Percentiles rank a stretch among this genome's conserved stretches.
These are phyloP conservation scores for Hemisphaericaspora subhashii DNA, from an alignment of 1,139 yeast species.

Conservation along the genomic window DNA sequence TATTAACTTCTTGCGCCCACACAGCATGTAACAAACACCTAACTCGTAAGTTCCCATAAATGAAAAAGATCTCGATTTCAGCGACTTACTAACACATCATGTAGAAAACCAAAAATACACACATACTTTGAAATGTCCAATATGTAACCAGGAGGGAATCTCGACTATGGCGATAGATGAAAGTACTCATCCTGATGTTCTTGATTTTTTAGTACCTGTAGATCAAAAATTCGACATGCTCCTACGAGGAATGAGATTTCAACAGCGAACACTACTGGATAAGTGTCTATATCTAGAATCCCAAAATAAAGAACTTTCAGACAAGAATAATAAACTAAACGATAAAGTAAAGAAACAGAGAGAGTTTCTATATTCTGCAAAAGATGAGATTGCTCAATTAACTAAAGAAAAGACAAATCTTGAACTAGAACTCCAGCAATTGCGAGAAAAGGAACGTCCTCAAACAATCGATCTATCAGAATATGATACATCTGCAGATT, in stretches of 20 bases:
- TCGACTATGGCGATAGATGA: conserved; percentile 17
- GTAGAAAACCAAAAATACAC: conserved; percentile 1
- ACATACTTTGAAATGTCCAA: conserved; percentile 13
- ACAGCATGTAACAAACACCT: conserved; percentile 22
- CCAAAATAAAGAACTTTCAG: conserved; percentile 11
- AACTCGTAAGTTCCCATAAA: conserved; percentile 11
- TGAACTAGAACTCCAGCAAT: conserved; percentile 9
- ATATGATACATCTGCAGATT: conserved; percentile 4
- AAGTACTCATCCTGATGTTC: conserved; percentile 16
- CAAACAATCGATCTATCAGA: conserved; percentile 10
- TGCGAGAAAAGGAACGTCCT: conserved; percentile 8
- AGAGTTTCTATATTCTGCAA: conserved; percentile 19
- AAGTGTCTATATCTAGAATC: background rate
- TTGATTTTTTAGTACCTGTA: conserved; percentile 18
- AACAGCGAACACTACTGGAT: conserved; percentile 16
- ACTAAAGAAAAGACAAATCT: conserved; percentile 11
- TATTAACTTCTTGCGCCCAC: conserved; percentile 28
- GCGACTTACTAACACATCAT: background rate
- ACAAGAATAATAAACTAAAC: conserved; percentile 10
- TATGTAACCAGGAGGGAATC: conserved; percentile 14
- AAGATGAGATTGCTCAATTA: conserved; percentile 17
- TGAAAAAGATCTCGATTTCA: background rate
- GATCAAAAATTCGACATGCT: conserved; percentile 18
- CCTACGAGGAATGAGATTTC: conserved; percentile 17
- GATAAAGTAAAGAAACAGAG: conserved; percentile 15